Conservation (phyloP, 116 monocot species). For the Posidonia oceanica region DNA sequence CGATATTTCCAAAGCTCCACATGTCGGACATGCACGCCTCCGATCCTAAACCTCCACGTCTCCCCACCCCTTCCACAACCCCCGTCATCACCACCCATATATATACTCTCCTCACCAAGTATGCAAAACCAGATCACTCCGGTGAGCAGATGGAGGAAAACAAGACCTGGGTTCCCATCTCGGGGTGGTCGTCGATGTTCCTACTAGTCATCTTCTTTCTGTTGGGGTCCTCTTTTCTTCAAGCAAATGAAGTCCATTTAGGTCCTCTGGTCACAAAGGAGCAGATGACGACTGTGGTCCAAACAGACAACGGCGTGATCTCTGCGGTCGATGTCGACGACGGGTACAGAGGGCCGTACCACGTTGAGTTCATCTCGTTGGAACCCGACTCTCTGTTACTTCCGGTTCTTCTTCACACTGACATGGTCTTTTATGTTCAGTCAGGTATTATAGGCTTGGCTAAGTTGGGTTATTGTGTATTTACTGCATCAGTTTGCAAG, state of each 20-base stretch:
- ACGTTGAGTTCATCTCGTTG: slow-evolving; percentile 13
- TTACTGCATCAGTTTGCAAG: not conserved
- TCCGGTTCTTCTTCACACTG: slow-evolving; percentile 15
- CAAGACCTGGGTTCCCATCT: too few species aligned
- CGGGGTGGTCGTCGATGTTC: not conserved
- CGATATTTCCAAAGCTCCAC: too few species aligned
- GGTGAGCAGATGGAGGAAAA: too few species aligned
- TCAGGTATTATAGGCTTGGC: slow-evolving; percentile 17
- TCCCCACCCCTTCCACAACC: too few species aligned
- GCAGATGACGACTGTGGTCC: slow-evolving; percentile 5
- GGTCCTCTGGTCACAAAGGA: slow-evolving; percentile 10
- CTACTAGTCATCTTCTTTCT: not conserved
- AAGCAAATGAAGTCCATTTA: not conserved
- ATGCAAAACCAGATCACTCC: too few species aligned
- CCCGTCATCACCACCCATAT: too few species aligned
- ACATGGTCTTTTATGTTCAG: slow-evolving; percentile 48
- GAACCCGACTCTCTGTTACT: slow-evolving; percentile 16
- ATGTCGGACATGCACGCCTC: too few species aligned
- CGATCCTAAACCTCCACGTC: too few species aligned
- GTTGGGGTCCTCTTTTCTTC: not conserved
- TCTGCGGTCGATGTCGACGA: slow-evolving; percentile 12
- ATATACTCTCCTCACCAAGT: too few species aligned
- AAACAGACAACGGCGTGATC: slow-evolving; percentile 5
- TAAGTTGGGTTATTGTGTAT: not conserved
- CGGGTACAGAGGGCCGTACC: slow-evolving; percentile 6